Conservation (phyloP, 1,139 yeast species). For the Hemisphaericaspora lyxosophila region DNA sequence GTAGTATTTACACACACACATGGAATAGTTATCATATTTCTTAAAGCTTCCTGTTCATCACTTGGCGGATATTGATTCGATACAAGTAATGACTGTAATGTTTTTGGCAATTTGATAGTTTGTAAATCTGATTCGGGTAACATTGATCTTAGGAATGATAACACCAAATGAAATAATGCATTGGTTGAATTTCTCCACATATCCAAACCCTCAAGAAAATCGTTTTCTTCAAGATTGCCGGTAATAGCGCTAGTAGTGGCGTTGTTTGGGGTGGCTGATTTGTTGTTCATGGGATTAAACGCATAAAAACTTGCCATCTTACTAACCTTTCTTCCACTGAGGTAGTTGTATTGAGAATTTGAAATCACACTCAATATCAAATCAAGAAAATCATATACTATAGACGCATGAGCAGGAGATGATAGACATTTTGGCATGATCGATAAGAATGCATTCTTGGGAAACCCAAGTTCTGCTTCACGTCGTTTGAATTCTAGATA, state of each 20-base stretch:
- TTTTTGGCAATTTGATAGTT: slow-evolving; percentile 58
- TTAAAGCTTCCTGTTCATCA: slow-evolving; percentile 37
- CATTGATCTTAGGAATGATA: slow-evolving; percentile 80
- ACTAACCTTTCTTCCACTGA: slow-evolving; percentile 78
- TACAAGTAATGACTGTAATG: slow-evolving; percentile 61
- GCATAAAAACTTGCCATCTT: slow-evolving; percentile 92
- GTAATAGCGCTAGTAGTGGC: slow-evolving; percentile 4
- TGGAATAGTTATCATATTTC: slow-evolving; percentile 45
- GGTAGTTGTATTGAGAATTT: slow-evolving; percentile 74
- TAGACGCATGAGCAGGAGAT: slow-evolving; percentile 85
- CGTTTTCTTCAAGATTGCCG: slow-evolving; percentile 26
- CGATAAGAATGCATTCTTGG: slow-evolving; percentile 71
- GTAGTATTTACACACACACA: slow-evolving; percentile 70
- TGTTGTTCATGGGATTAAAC: slow-evolving; percentile 40
- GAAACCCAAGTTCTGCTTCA: slow-evolving; percentile 64
- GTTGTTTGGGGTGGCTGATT: not conserved
- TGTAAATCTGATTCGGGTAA: slow-evolving; percentile 63
- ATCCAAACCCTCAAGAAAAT: slow-evolving; percentile 69
- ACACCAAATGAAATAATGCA: slow-evolving; percentile 77
- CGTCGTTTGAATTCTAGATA: slow-evolving; percentile 66
- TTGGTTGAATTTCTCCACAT: slow-evolving; percentile 82
- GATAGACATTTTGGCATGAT: slow-evolving; percentile 82
- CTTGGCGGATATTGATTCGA: slow-evolving; percentile 69
- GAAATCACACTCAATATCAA: slow-evolving; percentile 76
- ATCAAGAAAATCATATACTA: slow-evolving; percentile 84